phyloP scores from a whole-genome alignment of 208 protist genomes.

The Phytomonas serpens region DNA sequence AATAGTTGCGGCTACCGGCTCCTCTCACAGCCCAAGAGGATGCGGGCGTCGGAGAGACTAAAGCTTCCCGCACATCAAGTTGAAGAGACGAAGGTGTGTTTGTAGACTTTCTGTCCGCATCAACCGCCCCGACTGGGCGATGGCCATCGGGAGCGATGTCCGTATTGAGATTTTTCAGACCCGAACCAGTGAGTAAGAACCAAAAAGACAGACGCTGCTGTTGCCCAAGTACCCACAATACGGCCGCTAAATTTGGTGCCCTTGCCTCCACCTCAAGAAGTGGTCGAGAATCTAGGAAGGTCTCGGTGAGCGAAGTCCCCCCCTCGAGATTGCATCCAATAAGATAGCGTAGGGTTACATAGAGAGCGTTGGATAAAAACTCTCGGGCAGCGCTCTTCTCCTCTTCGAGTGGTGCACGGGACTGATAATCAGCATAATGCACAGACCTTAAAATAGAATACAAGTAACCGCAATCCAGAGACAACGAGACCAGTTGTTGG shows the following conservation, averaged over 20 bases:
- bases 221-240: slow-evolving; percentile 63
- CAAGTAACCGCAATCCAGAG: slow-evolving; percentile 58
- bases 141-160: background rate
- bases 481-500: slow-evolving; percentile 16
- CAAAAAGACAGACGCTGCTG: slow-evolving; percentile 24
- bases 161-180: background rate
- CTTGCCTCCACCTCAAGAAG: slow-evolving; percentile 25
- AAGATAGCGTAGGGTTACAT: slow-evolving; percentile 66
- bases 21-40: slow-evolving; percentile 42
- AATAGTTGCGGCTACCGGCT: slow-evolving; percentile 16
- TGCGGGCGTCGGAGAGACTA: slow-evolving; percentile 26
- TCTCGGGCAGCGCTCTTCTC: slow-evolving; percentile 46
- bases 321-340: slow-evolving; percentile 62
- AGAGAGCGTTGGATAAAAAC: slow-evolving; percentile 57
- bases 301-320: slow-evolving; percentile 24
- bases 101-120: background rate
- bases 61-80: slow-evolving; percentile 39
- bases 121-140: background rate
- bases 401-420: slow-evolving; percentile 56
- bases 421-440: slow-evolving; percentile 74
- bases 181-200: slow-evolving; percentile 14
- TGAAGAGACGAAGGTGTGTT: slow-evolving; percentile 4
- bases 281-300: slow-evolving; percentile 61
- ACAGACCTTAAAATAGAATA: slow-evolving; percentile 45
- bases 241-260: slow-evolving; percentile 57